A percentile compares a stretch with the other conserved stretches of the same genome.
Evolutionary conservation across 441 rosid species (phyloP).

Genomic region (Eruca vesicaria): DNA sequence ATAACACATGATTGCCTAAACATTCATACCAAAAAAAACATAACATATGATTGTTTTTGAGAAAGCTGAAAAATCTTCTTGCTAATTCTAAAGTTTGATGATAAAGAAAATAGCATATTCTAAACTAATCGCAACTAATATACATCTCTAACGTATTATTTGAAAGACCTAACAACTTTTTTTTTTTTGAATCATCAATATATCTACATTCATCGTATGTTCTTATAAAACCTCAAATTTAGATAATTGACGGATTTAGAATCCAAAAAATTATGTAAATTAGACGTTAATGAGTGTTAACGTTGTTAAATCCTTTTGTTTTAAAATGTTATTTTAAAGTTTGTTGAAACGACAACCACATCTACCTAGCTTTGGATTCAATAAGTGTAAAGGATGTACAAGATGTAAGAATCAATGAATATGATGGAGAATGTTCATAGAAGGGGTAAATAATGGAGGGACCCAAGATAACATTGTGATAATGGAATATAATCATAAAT

Average conservation of each 20-base stretch:
- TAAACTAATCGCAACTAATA: neutral
- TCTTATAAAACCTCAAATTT: neutral
- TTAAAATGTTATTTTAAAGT: neutral
- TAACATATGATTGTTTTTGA: neutral
- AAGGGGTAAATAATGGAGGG: conserved; percentile 19
- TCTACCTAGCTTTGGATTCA: conserved; percentile 9
- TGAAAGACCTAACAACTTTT: neutral
- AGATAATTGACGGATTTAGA: neutral
- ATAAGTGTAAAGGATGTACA: neutral
- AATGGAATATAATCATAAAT: conserved; percentile 35
- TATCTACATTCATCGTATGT: neutral
- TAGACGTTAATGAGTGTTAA: neutral
- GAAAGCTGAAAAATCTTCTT: neutral
- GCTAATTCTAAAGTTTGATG: neutral
- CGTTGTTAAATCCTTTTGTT: neutral
- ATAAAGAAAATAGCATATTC: neutral
- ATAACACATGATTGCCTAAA: neutral
- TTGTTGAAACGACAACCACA: neutral
- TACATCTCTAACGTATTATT: neutral
- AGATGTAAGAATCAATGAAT: neutral
- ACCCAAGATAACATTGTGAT: conserved; percentile 26
- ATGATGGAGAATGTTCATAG: conserved; percentile 23
- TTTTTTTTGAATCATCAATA: neutral
- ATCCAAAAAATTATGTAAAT: neutral
- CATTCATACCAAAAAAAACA: neutral